Base-by-base conservation (phyloP, 345 rosid genomes). In the Cardiospermum halicacabum region DNA sequence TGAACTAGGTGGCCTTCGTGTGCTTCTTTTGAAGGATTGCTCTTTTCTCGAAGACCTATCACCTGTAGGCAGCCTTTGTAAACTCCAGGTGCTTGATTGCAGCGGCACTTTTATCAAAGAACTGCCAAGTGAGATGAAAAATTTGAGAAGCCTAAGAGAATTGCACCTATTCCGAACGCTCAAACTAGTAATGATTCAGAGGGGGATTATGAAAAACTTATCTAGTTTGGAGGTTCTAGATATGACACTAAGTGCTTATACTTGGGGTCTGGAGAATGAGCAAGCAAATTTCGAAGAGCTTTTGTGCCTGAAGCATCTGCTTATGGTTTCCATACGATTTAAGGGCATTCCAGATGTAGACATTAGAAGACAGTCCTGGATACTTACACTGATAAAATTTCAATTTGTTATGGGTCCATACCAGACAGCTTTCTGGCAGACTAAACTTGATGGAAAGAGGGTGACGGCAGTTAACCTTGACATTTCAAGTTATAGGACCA, bases 11-110 rank as follows among this genome's bases (percentile, higher is more conserved):
- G 51, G 78, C 6, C 72, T 81, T 12, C 71, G 72, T 0, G 60
- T 73, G 70, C 80, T 80, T 60, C 56, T 78, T 37, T 27, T 84
- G 62, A 60, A 62, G 64, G 66, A 64, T 22, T 79, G 79, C 53
- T 54, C 5, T 49, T 42, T 36, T 48, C 73, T 84, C 7, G 65
- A 70, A 31, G 64, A 70, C 51, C 50, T 75, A n/a, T 78, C 82
- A 39, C 42, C 75, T 34, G 31, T 80, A 42, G 66, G 66, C 16
- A 45, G 60, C 21, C 76, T 80, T 13, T 53, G 22, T 22, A 71
- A 73, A 61, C 62, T 83, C 36, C 78, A 69, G 58, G 60, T 71
- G 28, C 66, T 84, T 50, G 78, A 84, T 72, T 74, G 77, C 7
- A 69, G 56, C 45, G 74, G 65, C 43, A 75, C 84, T 10, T 31